These are phyloP conservation scores for Ogataea allantospora DNA, from an alignment of 805 yeast species.

Conservation along the genomic window DNA sequence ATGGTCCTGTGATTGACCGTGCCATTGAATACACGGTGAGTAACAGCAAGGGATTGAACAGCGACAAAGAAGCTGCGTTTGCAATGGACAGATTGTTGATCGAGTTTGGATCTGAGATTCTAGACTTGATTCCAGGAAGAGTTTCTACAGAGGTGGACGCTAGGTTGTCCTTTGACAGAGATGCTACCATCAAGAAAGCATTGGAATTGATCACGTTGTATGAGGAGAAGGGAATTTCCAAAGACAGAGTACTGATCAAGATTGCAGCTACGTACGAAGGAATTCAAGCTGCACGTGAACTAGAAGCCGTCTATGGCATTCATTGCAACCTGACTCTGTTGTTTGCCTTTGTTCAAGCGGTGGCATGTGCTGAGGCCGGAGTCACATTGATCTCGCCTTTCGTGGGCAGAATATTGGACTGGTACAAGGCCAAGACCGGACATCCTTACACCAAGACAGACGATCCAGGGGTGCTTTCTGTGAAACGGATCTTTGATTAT, in stretches of 20 bases:
- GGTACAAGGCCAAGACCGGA: constrained; percentile 94
- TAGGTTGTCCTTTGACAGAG: constrained; percentile 90
- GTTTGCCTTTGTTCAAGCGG: constrained; percentile 96
- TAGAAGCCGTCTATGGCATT: constrained; percentile 84
- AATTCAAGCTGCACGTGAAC: constrained; percentile 95
- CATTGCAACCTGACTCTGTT: constrained; percentile 93
- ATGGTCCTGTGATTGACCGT: constrained; percentile 81
- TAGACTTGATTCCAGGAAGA: constrained; percentile 95
- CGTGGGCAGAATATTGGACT: constrained; percentile 97
- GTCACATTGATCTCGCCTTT: constrained; percentile 97
- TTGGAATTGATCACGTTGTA: constrained; percentile 82
- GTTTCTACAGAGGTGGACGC: constrained; percentile 99
- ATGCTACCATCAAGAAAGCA: constrained; percentile 91
- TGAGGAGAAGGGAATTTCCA: constrained; percentile 76
- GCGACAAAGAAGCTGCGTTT: constrained; percentile 57
- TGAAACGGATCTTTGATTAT: constrained; percentile 86
- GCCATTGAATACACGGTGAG: constrained; percentile 81
- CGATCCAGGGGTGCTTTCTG: constrained; percentile 96
- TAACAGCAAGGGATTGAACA: constrained; percentile 46
- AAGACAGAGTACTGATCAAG: constrained; percentile 91
- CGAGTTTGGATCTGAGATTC: constrained; percentile 92
- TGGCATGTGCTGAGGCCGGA: constrained; percentile 97
- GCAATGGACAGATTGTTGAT: constrained; percentile 91
- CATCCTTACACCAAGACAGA: constrained; percentile 70
- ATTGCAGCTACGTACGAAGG: constrained; percentile 99